A percentile compares a stretch with the other conserved stretches of the same genome.
Conservation (phyloP, 768 basidiomycete species). For the Tulasnella sp. region DNA sequence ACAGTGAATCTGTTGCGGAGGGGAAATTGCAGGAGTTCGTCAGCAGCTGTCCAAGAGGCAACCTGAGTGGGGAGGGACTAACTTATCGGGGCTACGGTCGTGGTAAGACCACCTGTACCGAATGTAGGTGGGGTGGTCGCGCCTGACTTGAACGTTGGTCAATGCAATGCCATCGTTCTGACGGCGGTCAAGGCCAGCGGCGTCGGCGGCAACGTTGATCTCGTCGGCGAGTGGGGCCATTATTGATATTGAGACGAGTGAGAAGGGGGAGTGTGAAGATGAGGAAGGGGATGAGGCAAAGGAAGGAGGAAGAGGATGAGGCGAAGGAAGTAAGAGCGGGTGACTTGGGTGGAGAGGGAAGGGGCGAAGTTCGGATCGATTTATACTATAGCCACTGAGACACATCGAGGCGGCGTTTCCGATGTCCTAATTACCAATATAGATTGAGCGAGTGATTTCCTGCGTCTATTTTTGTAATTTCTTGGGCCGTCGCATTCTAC, state of each 20-base stretch:
- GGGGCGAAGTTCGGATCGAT: not conserved
- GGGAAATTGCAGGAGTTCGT: not conserved
- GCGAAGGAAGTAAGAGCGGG: not conserved
- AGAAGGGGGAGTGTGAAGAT: not conserved
- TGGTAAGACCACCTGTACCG: not conserved
- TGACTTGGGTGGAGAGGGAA: not conserved
- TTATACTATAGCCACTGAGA: not conserved
- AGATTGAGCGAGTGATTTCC: not conserved
- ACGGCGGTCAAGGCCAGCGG: not conserved
- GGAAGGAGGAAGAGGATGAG: not conserved
- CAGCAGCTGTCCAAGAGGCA: not conserved
- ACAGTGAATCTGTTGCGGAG: not conserved
- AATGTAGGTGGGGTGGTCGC: not conserved
- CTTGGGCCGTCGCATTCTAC: not conserved
- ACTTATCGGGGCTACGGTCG: not conserved
- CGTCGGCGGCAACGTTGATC: not conserved
- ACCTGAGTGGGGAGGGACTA: not conserved
- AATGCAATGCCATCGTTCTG: not conserved
- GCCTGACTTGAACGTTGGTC: not conserved
- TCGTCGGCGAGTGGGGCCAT: not conserved
- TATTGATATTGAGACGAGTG: not conserved
- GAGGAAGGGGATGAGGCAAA: not conserved
- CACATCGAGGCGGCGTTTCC: not conserved
- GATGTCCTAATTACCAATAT: not conserved
- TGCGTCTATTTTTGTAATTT: not conserved